Evolutionary conservation across 371 early-diverging fungal genomes (phyloP).

Genomic region (Syncephalastrum sp.): DNA sequence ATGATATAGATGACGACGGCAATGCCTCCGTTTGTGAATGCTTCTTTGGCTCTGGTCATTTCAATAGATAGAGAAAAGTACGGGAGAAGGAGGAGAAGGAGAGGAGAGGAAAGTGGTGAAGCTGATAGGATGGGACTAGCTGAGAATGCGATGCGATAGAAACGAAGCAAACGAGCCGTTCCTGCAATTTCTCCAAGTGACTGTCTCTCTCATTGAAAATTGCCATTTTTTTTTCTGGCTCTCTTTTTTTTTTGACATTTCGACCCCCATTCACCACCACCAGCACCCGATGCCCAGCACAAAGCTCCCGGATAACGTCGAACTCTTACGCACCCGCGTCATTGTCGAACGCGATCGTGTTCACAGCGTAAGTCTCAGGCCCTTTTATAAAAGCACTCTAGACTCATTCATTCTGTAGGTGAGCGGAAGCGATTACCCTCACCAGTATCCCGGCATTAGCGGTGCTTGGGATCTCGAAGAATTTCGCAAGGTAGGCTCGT

Average conservation of each 20-base stretch:
- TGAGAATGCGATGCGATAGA: not conserved
- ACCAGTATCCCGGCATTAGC: constrained; percentile 59
- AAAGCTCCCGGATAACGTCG: constrained; percentile 32
- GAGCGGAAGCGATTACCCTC: constrained; percentile 66
- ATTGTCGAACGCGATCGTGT: constrained; percentile 61
- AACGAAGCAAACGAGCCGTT: too few relatives aligned
- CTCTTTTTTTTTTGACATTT: constrained; percentile 4
- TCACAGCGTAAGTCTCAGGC: constrained; percentile 45
- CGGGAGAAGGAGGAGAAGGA: not conserved
- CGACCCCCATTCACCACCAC: not conserved
- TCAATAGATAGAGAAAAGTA: not conserved
- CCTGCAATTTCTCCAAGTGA: too few relatives aligned
- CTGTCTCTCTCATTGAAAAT: too few relatives aligned
- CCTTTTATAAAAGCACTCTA: too few relatives aligned
- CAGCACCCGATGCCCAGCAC: constrained; percentile 17
- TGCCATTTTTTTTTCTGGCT: constrained; percentile 7
- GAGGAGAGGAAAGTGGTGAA: not conserved
- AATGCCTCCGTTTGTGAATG: constrained; percentile 47
- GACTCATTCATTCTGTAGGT: constrained; percentile 31
- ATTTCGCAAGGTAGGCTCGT: constrained; percentile 58
- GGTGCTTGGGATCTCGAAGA: constrained; percentile 57
- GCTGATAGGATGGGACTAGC: not conserved
- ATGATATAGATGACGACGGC: constrained; percentile 43
- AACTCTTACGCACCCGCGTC: constrained; percentile 54
- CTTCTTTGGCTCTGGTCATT: constrained; percentile 70